A percentile compares a stretch with the other conserved stretches of the same genome.
These are phyloP conservation scores for Nyssa sinensis DNA, from an alignment of 148 eudicot genomes.

Conservation along the genomic window DNA sequence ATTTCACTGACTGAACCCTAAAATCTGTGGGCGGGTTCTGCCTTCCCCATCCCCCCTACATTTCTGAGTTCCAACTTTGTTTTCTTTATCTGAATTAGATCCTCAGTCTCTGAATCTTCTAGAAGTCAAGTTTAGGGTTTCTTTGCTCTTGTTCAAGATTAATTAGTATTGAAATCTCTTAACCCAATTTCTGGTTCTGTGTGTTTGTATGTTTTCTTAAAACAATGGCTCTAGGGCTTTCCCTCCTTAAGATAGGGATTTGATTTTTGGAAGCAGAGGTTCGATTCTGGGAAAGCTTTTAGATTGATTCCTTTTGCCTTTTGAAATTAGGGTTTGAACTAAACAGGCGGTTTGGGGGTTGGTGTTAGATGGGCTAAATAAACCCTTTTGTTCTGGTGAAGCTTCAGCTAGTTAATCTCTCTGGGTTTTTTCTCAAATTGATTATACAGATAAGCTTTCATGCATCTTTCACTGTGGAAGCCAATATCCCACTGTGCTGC, in stretches of 20 bases:
- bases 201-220: too few species aligned
- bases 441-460: constrained; percentile 36
- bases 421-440: constrained; percentile 12
- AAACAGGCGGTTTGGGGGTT: constrained; percentile 24
- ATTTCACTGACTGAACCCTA: constrained; percentile 5
- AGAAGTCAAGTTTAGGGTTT: constrained; percentile 28
- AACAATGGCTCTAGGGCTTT: too few species aligned
- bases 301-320: constrained; percentile 38
- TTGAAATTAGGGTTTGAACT: constrained; percentile 31
- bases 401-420: constrained; percentile 15
- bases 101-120: not conserved
- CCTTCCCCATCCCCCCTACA: not conserved
- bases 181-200: constrained; percentile 7
- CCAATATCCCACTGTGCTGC: constrained; percentile 85
- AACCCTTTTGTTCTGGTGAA: constrained; percentile 11
- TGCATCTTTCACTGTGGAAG: constrained; percentile 98
- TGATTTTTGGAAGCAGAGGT: constrained; percentile 35
- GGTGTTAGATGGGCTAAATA: constrained; percentile 28
- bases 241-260: too few species aligned
- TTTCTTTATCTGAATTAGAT: not conserved
- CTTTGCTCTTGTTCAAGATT: constrained; percentile 16
- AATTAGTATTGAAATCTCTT: constrained; percentile 7
- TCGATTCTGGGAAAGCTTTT: constrained; percentile 32
- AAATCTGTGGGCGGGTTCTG: not conserved
- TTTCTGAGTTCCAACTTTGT: constrained; percentile 10